phyloP scores from a whole-genome alignment of 441 rosid species.

The Pelargonium cotyledonis region DNA sequence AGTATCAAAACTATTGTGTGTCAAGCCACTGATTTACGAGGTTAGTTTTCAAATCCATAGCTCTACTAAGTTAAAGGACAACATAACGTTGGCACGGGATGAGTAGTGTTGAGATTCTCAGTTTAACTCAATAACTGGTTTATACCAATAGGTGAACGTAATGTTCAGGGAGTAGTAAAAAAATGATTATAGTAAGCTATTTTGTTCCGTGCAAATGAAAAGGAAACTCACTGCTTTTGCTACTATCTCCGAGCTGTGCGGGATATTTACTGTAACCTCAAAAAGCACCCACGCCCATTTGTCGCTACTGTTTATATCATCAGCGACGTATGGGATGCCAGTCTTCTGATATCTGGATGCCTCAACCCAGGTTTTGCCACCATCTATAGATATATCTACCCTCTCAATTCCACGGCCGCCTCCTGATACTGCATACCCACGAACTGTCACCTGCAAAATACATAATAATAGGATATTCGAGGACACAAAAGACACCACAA shows the following conservation, averaged over 20 bases:
- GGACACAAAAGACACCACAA: not conserved
- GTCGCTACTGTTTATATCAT: constrained; percentile 54
- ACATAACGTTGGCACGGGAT: too few species aligned
- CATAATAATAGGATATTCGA: constrained; percentile 13
- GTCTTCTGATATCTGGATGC: constrained; percentile 66
- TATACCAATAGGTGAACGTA: not conserved
- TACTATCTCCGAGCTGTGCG: constrained; percentile 50
- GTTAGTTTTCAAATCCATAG: not conserved
- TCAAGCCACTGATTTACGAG: not conserved
- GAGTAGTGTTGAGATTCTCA: too few species aligned
- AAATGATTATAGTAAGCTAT: not conserved
- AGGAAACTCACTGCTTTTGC: constrained; percentile 75
- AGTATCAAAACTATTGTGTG: too few species aligned
- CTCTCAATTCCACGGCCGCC: constrained; percentile 99
- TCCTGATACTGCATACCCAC: constrained; percentile 90
- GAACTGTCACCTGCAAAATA: constrained; percentile 51
- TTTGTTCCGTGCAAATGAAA: not conserved
- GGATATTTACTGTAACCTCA: constrained; percentile 58
- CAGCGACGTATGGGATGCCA: constrained; percentile 53
- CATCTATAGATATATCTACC: constrained; percentile 83
- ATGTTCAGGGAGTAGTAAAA: not conserved
- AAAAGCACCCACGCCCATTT: constrained; percentile 99
- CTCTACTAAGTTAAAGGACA: not conserved
- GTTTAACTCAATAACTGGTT: too few species aligned
- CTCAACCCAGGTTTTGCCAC: constrained; percentile 89